Base-by-base conservation (phyloP, 805 yeast species). In the Candida khao-thaluensis region DNA sequence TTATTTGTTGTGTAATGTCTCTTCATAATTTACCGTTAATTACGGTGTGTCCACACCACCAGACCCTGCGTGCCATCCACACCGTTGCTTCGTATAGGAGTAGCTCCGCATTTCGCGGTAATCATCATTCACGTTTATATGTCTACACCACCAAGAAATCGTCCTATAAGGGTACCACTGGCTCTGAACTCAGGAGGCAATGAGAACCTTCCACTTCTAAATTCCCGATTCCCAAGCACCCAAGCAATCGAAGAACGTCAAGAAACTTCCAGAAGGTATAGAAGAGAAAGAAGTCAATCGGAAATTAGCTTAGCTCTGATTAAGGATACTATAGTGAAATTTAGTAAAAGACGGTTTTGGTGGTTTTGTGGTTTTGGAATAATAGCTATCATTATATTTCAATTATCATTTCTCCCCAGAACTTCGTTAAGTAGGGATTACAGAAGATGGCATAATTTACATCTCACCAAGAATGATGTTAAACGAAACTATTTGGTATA, bases 341-440 rank as follows among this genome's bases (percentile, higher is more conserved):
- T 52, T 38, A 49, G 57, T 18, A 59, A 58, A 33, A 46, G 74
- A 37, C 38, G 69, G n/a, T 71, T 79, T 41, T 59, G 73, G 57
- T 64, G 72, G 48, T 69, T 72, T 44, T 62, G 72, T 33, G 54
- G 66, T 0, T 53, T 77, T 16, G 85, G 86, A 1, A 43, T 79
- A 2, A 38, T 71, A 2, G 77, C 79, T 33, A 60, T 79, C 24
- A 52, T 77, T 11, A 66, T 75, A 2, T 79, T 85, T 54, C 77
- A 85, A 28, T 65, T 86, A 35, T 77, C 82, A 0, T 89, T 89
- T 56, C 66, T 88, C 11, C 96, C 96, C 2, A 61, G 96, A 41
- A 86, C 97, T 1, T 85, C 95, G 2, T 64, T 87, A 14, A 78
- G 84, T 35, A 66, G 95, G 47, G 96, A 90, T 59, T 77, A 85